These are phyloP conservation scores for Solanum sitiens DNA, from an alignment of 257 asterid genomes.

Conservation along the genomic window DNA sequence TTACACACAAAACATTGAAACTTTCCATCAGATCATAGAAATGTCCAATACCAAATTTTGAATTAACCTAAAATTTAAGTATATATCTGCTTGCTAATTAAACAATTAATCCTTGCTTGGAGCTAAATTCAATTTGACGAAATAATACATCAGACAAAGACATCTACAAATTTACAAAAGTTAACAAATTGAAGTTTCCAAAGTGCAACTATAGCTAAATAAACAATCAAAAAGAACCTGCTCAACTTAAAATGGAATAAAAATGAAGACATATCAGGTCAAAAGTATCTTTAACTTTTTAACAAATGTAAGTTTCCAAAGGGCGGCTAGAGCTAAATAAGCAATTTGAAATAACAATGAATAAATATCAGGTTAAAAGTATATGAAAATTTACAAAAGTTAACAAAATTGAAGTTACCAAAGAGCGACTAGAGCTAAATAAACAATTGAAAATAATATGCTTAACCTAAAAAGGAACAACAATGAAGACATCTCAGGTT, in stretches of 20 bases:
- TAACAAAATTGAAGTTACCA: background rate
- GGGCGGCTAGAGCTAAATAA: background rate
- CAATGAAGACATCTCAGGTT: background rate
- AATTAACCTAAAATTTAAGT: background rate
- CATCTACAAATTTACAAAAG: background rate
- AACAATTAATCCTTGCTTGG: background rate
- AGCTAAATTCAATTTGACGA: background rate
- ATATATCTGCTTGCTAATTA: background rate
- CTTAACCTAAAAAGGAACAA: background rate
- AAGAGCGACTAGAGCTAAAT: background rate
- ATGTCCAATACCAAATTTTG: background rate
- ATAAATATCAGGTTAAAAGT: background rate
- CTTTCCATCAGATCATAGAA: background rate
- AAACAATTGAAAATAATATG: background rate
- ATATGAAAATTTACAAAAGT: background rate
- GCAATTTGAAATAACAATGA: background rate
- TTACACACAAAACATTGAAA: background rate
- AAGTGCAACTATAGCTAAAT: background rate
- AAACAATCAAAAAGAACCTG: background rate
- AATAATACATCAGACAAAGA: background rate
- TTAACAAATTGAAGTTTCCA: background rate
- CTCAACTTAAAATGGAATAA: background rate
- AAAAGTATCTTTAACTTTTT: background rate
- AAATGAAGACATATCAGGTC: background rate
- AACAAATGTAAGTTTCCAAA: background rate